Evolutionary conservation across 169 alveolate genomes (phyloP).

Genomic region (Miamiensis avidus): DNA sequence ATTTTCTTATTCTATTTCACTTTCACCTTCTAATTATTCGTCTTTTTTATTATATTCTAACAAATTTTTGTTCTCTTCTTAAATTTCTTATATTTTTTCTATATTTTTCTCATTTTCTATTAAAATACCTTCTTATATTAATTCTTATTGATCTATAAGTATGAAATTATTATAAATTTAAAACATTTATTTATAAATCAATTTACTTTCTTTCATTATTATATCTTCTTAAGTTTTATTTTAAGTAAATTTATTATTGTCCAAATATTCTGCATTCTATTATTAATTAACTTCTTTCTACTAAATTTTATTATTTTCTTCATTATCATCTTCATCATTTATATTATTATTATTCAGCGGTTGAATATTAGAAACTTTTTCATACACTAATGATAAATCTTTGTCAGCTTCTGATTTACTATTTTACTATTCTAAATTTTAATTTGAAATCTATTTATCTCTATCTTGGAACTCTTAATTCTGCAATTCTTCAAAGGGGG

Average conservation of each 20-base stretch:
- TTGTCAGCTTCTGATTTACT: not conserved
- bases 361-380: too few relatives aligned
- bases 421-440: too few relatives aligned
- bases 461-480: too few relatives aligned
- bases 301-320: not conserved
- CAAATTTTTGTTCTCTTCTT: not conserved
- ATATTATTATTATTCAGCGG: not conserved
- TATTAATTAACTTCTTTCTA: not conserved
- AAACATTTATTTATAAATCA: too few relatives aligned
- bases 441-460: not conserved
- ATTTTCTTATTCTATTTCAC: not conserved
- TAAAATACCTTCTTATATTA: not conserved
- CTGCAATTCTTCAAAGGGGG: too few relatives aligned
- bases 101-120: not conserved
- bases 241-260: too few relatives aligned
- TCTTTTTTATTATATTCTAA: too few relatives aligned
- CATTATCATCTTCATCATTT: not conserved
- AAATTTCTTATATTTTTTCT: not conserved
- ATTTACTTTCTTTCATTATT: too few relatives aligned
- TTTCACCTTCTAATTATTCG: not conserved
- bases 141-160: not conserved
- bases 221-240: not conserved
- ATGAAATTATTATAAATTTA: not conserved
- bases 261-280: not conserved
- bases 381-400: not conserved